Evolutionary conservation across 352 stramenopile genomes (phyloP), one percentile per base, ranked within the genome.

Genomic region (Phytophthora tentaculata): DNA sequence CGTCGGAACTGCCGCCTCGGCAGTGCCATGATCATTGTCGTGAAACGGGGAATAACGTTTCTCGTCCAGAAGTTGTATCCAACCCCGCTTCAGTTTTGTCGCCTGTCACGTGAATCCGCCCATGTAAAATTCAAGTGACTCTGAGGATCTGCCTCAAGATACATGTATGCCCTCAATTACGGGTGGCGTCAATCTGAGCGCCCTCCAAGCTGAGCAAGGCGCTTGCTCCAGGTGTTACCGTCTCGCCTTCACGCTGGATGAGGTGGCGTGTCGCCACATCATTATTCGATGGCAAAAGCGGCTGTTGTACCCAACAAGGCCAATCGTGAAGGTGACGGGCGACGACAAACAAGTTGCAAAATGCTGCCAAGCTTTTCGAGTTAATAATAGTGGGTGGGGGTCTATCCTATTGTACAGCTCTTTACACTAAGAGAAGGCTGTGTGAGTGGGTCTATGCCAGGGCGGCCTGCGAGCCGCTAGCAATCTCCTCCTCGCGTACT

Each of bases 381-480:
- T 71, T 79, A 75, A 76, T 79, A 78, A 74, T 74, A 73, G 57
- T 76, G 63, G 58, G 32, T 9, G 32, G 32, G 49, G 60, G 49
- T 84, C 76, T 84, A 84, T 80, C 76, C 71, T 84, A 84, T 81
- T 64, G 76, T 84, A 84, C 76, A 84, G 71, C 72, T 79, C 64
- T 77, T 79, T 68, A 74, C 66, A 77, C 51, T 63, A 50, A 47
- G 58, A 69, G 57, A 73, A 67, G 66, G 63, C 64, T 74, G 72
- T 74, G 19, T 37, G n/a, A 16, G 14, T 16, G 44, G 24, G 47
- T 22, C 47, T 74, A 79, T 66, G 60, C 53, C 47, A 32, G 62
- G 32, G 29, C 50, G 29, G 56, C 35, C 54, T 61, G 56, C 19
- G 67, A 64, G 62, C 64, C 63, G 61, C 54, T 65, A 0, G 22